Evolutionary conservation across 495 filamentous ascomycete genomes (phyloP).

Genomic region (Parmelia sp.): DNA sequence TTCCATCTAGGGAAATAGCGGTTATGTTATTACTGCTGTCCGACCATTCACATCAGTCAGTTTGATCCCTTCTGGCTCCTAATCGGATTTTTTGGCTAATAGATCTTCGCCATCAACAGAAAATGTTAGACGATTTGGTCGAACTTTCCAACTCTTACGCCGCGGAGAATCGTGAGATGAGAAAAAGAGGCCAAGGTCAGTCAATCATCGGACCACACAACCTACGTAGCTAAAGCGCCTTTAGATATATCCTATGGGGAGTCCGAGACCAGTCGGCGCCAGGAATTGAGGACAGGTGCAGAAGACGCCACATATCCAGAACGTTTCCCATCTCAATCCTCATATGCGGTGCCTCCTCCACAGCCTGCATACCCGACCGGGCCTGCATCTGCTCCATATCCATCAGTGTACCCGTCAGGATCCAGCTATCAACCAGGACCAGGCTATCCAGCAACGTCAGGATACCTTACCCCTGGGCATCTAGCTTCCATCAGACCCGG

Average conservation of each 20-base stretch:
- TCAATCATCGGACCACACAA: background rate
- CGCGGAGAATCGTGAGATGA: slow-evolving; percentile 22
- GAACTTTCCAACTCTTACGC: slow-evolving; percentile 24
- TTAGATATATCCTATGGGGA: slow-evolving; percentile 20
- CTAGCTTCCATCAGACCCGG: slow-evolving; percentile 8
- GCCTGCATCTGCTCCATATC: slow-evolving; percentile 4
- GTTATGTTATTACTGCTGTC: slow-evolving; percentile 26
- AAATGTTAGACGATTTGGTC: slow-evolving; percentile 25
- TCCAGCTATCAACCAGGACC: slow-evolving; percentile 17
- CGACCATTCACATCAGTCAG: slow-evolving; percentile 28
- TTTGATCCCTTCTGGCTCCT: slow-evolving; percentile 2
- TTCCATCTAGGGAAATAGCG: slow-evolving; percentile 21
- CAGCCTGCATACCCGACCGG: slow-evolving; percentile 7
- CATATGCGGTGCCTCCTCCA: background rate
- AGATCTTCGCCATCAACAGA: slow-evolving; percentile 11
- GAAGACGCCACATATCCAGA: background rate
- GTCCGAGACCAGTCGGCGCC: slow-evolving; percentile 20
- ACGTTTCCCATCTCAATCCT: background rate
- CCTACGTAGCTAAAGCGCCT: slow-evolving; percentile 9
- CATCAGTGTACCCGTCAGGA: slow-evolving; percentile 12
- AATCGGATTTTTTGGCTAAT: slow-evolving; percentile 5
- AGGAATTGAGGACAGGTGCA: slow-evolving; percentile 13
- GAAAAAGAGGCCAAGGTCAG: slow-evolving; percentile 21
- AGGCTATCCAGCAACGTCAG: slow-evolving; percentile 18
- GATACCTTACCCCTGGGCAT: background rate